Evolutionary conservation across 2,329 filamentous ascomycete genomes (phyloP).

Genomic region (Dothistroma pini): DNA sequence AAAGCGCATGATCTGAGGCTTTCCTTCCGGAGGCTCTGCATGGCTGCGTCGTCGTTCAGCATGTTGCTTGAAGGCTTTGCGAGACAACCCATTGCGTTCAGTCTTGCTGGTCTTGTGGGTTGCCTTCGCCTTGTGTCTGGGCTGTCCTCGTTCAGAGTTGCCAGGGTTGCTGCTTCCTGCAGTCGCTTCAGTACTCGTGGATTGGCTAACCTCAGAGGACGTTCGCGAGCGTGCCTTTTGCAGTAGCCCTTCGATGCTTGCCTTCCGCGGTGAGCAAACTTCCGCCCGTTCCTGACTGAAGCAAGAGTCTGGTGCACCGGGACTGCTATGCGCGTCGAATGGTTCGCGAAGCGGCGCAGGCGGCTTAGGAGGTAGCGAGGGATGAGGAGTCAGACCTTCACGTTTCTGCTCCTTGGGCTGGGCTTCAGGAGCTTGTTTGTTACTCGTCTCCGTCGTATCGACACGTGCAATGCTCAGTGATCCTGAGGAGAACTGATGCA

Average conservation of each 20-base stretch:
- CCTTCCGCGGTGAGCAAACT: neutral
- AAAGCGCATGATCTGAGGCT: conserved; percentile 11
- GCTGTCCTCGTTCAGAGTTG: conserved; percentile 5
- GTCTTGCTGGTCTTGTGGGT: conserved; percentile 14
- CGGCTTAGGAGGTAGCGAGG: neutral
- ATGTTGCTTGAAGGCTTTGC: conserved; percentile 16
- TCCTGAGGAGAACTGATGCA: conserved; percentile 19
- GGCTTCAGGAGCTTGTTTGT: neutral
- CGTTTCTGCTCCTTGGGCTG: neutral
- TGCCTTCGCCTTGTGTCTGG: conserved; percentile 2
- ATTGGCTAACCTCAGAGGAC: conserved; percentile 21
- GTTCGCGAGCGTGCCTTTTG: conserved; percentile 18
- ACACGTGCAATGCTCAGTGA: conserved; percentile 21
- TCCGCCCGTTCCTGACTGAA: neutral
- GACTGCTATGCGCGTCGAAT: conserved; percentile 17
- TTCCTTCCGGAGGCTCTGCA: conserved; percentile 1
- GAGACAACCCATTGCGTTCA: conserved; percentile 18
- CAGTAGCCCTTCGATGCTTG: neutral
- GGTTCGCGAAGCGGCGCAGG: neutral
- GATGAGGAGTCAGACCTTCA: neutral
- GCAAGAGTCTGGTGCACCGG: conserved; percentile 17
- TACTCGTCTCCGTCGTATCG: conserved; percentile 7
- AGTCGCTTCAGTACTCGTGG: conserved; percentile 18
- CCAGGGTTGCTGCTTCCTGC: conserved; percentile 14
- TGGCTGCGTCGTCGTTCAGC: conserved; percentile 5